Evolutionary conservation across 148 eudicot species (phyloP).

Genomic region (Vaccinium macrocarpon): DNA sequence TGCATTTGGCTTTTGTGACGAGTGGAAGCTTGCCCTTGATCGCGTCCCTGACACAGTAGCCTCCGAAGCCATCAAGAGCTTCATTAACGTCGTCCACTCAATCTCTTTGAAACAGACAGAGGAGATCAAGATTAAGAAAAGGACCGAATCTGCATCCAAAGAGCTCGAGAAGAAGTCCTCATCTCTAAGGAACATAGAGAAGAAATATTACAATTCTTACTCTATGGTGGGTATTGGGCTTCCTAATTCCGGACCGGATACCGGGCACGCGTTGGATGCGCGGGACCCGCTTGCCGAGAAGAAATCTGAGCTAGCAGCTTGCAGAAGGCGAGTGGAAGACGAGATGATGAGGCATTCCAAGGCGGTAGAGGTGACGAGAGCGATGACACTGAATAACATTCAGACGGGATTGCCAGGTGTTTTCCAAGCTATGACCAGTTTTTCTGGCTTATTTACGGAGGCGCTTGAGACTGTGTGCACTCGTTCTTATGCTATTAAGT

Average conservation of each 20-base stretch:
- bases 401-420: slow-evolving; percentile 97
- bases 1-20: slow-evolving; percentile 62
- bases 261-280: slow-evolving; percentile 66
- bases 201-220: slow-evolving; percentile 77
- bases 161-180: slow-evolving; percentile 94
- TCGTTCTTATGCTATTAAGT: slow-evolving; percentile 71
- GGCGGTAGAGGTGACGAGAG: slow-evolving; percentile 90
- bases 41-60: slow-evolving; percentile 90
- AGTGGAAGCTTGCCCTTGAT: slow-evolving; percentile 93
- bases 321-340: slow-evolving; percentile 82
- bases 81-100: slow-evolving; percentile 75
- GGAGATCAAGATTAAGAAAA: slow-evolving; percentile 72
- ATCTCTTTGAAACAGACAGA: slow-evolving; percentile 71
- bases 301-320: slow-evolving; percentile 67
- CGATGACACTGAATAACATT: slow-evolving; percentile 90
- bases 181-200: slow-evolving; percentile 73
- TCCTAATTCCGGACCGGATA: slow-evolving; percentile 58
- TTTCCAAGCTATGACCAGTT: slow-evolving; percentile 91
- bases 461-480: slow-evolving; percentile 75
- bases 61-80: slow-evolving; percentile 94
- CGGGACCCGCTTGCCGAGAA: slow-evolving; percentile 88
- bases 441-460: slow-evolving; percentile 69
- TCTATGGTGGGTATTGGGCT: slow-evolving; percentile 87
- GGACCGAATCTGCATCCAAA: slow-evolving; percentile 70
- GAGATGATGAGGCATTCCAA: slow-evolving; percentile 83